Evolutionary conservation across 106 monocot species (phyloP).

Genomic region (Dactylorhiza incarnata): DNA sequence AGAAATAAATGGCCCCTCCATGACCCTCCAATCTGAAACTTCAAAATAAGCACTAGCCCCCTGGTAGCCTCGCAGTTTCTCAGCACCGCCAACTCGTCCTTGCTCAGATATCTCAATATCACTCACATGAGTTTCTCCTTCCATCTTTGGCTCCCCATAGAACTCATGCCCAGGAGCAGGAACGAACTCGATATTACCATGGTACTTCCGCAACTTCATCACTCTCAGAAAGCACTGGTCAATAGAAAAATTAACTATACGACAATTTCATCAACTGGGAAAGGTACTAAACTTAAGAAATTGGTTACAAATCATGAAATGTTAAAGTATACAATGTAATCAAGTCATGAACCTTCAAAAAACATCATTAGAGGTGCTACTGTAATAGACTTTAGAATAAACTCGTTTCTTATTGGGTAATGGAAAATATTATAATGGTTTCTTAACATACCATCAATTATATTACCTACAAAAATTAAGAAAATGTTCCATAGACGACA

Average conservation of each 20-base stretch:
- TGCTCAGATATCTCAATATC: neutral
- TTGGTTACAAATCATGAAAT: neutral
- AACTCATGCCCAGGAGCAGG: slow-evolving; percentile 64
- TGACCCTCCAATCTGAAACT: slow-evolving; percentile 48
- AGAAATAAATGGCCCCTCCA: slow-evolving; percentile 69
- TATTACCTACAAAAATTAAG: neutral
- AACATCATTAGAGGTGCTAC: neutral
- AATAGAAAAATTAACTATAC: neutral
- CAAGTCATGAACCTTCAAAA: neutral
- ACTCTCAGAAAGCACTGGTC: slow-evolving; percentile 45
- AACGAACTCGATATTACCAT: slow-evolving; percentile 42
- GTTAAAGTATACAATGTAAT: neutral
- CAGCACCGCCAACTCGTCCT: slow-evolving; percentile 1
- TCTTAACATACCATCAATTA: neutral
- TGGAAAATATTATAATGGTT: neutral
- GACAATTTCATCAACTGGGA: neutral
- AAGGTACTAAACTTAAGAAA: neutral
- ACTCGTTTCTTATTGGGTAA: neutral
- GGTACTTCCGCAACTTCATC: slow-evolving; percentile 49
- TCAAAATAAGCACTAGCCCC: slow-evolving; percentile 35
- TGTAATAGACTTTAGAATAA: neutral
- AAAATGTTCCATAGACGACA: neutral
- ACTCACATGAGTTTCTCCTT: neutral
- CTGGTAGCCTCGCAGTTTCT: slow-evolving; percentile 25
- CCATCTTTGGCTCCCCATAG: slow-evolving; percentile 27